These are phyloP conservation scores for Rhododendron henanense DNA, from an alignment of 148 eudicot species.

Conservation along the genomic window DNA sequence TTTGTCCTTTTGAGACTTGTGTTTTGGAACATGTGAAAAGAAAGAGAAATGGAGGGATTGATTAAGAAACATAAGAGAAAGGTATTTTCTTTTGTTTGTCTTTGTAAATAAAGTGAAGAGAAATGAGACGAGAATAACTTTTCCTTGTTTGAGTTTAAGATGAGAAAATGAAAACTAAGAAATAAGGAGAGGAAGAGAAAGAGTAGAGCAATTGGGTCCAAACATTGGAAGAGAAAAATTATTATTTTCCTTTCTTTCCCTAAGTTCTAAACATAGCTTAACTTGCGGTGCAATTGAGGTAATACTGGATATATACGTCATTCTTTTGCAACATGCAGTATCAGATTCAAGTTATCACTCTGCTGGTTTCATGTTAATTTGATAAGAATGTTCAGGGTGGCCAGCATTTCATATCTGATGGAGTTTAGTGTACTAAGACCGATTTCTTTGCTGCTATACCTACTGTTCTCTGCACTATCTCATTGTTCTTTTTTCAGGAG, in stretches of 20 bases:
- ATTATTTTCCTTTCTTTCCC: background rate
- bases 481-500: slow-evolving; percentile 46
- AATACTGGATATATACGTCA: background rate
- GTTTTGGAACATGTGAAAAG: background rate
- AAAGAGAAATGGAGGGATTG: background rate
- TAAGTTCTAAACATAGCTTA: background rate
- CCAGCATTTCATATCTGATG: slow-evolving; percentile 1
- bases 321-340: background rate
- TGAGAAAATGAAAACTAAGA: background rate
- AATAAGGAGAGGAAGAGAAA: background rate
- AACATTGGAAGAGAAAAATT: background rate
- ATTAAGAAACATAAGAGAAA: background rate
- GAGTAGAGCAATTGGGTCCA: background rate
- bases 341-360: slow-evolving; percentile 10
- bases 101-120: background rate
- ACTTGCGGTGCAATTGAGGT: background rate
- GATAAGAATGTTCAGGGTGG: background rate
- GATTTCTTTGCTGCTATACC: background rate
- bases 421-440: background rate
- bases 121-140: background rate
- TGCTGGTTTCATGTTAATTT: background rate
- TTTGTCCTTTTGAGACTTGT: background rate
- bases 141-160: background rate
- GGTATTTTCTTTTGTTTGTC: background rate
- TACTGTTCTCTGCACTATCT: background rate